Conservation (phyloP, 352 stramenopile genomes). For the Phytopythium chamaehyphon region DNA sequence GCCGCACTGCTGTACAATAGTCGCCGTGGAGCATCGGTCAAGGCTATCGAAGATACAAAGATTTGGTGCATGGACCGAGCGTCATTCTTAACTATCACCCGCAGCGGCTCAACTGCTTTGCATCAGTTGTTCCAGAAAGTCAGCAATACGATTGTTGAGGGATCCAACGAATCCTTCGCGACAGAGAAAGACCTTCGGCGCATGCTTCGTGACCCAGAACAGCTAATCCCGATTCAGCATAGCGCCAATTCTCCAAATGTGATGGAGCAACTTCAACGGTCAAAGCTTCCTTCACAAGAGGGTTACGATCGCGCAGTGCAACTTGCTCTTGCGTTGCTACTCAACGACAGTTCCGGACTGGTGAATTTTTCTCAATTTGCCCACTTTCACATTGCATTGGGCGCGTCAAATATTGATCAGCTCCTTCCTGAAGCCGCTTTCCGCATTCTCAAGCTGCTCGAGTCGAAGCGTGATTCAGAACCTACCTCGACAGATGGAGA, state of each 20-base stretch:
- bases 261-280: constrained; percentile 3
- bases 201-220: constrained; percentile 46
- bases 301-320: constrained; percentile 53
- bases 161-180: constrained; percentile 49
- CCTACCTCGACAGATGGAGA: background rate
- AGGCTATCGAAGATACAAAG: constrained; percentile 80
- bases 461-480: constrained; percentile 12
- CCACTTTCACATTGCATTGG: constrained; percentile 83
- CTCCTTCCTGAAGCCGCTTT: constrained; percentile 74
- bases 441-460: constrained; percentile 58
- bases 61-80: constrained; percentile 92
- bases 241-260: constrained; percentile 13
- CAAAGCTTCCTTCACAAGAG: constrained; percentile 4
- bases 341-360: constrained; percentile 66
- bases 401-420: constrained; percentile 64
- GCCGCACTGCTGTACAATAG: constrained; percentile 96
- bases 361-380: constrained; percentile 89
- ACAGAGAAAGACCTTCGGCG: constrained; percentile 49
- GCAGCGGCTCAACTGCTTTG: constrained; percentile 71
- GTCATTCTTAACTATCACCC: constrained; percentile 81
- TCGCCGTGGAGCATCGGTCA: constrained; percentile 90
- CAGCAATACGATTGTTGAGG: constrained; percentile 30
- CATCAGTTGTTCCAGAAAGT: constrained; percentile 74
- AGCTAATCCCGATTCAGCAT: constrained; percentile 26
- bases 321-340: constrained; percentile 61